Evolutionary conservation across 192 early-diverging fungal species (phyloP).

Genomic region (Podila clonocystis): DNA sequence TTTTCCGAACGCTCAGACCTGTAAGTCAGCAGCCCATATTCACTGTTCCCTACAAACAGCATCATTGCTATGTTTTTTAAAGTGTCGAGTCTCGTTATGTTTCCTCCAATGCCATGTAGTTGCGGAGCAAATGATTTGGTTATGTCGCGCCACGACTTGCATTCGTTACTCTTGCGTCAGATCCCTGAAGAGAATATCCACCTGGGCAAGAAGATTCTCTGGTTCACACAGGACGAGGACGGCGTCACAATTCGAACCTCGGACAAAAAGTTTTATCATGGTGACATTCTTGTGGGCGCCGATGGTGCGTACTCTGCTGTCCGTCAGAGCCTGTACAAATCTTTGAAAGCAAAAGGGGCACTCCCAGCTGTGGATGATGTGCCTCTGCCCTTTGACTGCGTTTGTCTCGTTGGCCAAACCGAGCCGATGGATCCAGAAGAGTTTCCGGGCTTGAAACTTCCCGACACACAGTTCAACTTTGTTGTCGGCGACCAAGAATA

Average conservation of each 20-base stretch:
- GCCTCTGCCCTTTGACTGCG: slow-evolving; percentile 6
- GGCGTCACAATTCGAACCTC: slow-evolving; percentile 21
- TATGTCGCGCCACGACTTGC: no score
- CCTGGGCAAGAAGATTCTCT: slow-evolving; percentile 14
- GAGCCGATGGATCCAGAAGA: slow-evolving; percentile 21
- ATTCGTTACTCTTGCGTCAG: slow-evolving; percentile 12
- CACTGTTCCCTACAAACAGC: no score
- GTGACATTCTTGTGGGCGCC: slow-evolving; percentile 38
- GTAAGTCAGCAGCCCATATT: no score
- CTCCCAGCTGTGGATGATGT: slow-evolving; percentile 21
- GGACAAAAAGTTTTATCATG: slow-evolving; percentile 13
- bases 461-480: slow-evolving; percentile 1
- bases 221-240: slow-evolving; percentile 17
- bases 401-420: slow-evolving; percentile 24
- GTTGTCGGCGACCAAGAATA: no score
- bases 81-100: no score
- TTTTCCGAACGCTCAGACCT: no score
- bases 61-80: no score
- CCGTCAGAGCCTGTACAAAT: slow-evolving; percentile 28
- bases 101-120: no score
- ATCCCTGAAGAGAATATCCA: slow-evolving; percentile 17
- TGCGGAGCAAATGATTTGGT: no score
- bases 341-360: slow-evolving; percentile 7
- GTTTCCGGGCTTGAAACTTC: slow-evolving; percentile 20
- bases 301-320: slow-evolving; percentile 40